Conservation (phyloP, 108 stramenopile species). For the Parietichytrium sp. region DNA sequence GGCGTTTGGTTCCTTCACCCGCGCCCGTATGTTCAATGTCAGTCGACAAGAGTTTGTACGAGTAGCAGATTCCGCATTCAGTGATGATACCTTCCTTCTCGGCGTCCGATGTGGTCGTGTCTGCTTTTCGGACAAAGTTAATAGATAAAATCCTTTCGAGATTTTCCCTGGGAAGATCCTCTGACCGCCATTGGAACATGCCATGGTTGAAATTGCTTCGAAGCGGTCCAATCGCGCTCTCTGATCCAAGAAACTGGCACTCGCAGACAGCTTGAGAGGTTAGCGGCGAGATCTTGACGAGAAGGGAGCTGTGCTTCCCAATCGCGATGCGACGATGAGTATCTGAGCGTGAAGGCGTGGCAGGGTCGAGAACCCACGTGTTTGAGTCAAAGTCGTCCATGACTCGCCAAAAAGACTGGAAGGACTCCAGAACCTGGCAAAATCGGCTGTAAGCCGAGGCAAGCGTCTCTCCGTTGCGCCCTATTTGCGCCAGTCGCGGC, state of each 20-base stretch:
- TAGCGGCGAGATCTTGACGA: background rate
- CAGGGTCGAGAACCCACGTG: slow-evolving; percentile 17
- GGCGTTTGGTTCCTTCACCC: background rate
- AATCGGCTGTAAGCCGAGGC: no score
- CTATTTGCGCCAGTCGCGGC: background rate
- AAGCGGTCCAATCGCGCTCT: background rate
- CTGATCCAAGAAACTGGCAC: slow-evolving; percentile 28
- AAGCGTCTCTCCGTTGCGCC: background rate
- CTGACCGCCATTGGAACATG: background rate
- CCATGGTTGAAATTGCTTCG: background rate
- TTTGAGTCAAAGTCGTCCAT: slow-evolving; percentile 11
- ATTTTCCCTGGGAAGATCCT: background rate
- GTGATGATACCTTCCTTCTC: background rate
- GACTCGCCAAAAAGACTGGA: background rate
- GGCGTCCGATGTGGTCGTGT: no score
- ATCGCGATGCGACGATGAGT: slow-evolving; percentile 3
- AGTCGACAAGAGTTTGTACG: background rate
- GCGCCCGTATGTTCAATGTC: background rate
- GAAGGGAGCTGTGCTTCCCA: slow-evolving; percentile 8
- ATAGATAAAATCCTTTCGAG: background rate
- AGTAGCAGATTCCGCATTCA: slow-evolving; percentile 28
- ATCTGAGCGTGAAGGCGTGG: no score
- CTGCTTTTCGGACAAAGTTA: slow-evolving; percentile 14
- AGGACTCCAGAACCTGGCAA: background rate
- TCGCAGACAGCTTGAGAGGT: background rate